A percentile compares a stretch with the other conserved stretches of the same genome.
These are phyloP conservation scores for Cercospora brassicicola DNA, from an alignment of 2,329 filamentous ascomycete species.

Conservation along the genomic window DNA sequence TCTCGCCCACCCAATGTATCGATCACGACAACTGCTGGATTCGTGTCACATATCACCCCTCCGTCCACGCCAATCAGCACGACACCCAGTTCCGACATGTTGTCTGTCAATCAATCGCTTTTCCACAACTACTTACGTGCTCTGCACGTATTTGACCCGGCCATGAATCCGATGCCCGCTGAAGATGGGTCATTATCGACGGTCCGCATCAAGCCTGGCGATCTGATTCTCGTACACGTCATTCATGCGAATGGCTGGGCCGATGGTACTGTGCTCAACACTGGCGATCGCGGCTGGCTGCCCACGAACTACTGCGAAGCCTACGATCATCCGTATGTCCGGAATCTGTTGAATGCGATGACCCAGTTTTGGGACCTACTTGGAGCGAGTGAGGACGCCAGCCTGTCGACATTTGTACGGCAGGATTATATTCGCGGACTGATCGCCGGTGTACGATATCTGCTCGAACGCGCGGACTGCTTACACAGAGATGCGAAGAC, in stretches of 20 bases:
- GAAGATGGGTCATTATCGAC: conserved; percentile 67
- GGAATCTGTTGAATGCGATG: conserved; percentile 78
- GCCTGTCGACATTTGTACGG: conserved; percentile 77
- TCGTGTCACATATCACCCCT: conserved; percentile 27
- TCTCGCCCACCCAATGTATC: conserved; percentile 11
- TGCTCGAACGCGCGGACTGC: conserved; percentile 85
- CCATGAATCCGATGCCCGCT: conserved; percentile 63
- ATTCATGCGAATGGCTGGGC: conserved; percentile 99
- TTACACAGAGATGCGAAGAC: conserved; percentile 76
- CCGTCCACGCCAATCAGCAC: conserved; percentile 25
- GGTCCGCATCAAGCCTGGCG: conserved; percentile 81
- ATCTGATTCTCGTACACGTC: conserved; percentile 90
- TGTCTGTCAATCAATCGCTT: conserved; percentile 52
- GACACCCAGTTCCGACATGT: conserved; percentile 14
- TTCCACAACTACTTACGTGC: conserved; percentile 95
- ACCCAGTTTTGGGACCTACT: conserved; percentile 92
- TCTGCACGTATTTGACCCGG: conserved; percentile 87
- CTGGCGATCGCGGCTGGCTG: conserved; percentile 88
- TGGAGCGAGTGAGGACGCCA: conserved; percentile 64
- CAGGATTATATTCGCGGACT: conserved; percentile 93
- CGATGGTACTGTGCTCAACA: conserved; percentile 83
- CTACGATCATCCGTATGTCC: conserved; percentile 86
- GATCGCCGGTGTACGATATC: conserved; percentile 86
- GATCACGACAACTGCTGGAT: conserved; percentile 21
- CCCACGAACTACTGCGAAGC: conserved; percentile 98